Evolutionary conservation across 2,329 filamentous ascomycete genomes (phyloP), one percentile per base, ranked within the genome.

Genomic region (Diatrype stigma): DNA sequence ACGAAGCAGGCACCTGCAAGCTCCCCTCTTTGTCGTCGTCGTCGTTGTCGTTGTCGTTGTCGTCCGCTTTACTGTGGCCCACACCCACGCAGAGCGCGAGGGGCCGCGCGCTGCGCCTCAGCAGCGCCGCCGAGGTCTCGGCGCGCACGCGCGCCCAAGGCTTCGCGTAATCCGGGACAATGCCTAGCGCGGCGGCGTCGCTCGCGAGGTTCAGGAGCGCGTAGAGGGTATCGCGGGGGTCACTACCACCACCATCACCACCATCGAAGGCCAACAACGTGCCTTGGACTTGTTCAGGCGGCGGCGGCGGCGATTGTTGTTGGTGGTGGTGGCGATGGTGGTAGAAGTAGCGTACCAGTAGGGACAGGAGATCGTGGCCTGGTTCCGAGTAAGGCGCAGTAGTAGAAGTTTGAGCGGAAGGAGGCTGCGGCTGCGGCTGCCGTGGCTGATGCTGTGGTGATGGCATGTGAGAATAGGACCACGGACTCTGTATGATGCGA

Each of bases 161-260:
- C 21, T 50, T 52, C 35, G 45, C 26, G 30, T 59, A 58, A 22
- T 58, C 53, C 2, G 54, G 48, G 12, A 32, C 28, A 17, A 58
- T 32, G 3, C 42, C 53, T 1, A 57, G 38, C 8, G 46, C 40
- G 1, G 47, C 2, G 6, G 40, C 44, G 34, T 59, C 57, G 3
- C 53, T 58, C 16, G 55, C 52, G 11, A 59, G 45, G n/a, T 56
- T 55, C 5, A 49, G 42, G 4, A 55, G 49, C 1, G 53, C 53
- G 42, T 56, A 59, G 11, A 59, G 35, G 11, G 52, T 49, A 26
- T 59, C 57, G 30, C 55, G 52, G 28, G 52, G 22, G 32, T 58
- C 46, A 10, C 6, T 10, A 30, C 10, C 26, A 30, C 26, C 26
- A 30, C 26, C 26, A 30, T 10, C 26, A 30, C 26, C 26, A 30